Percentiles rank a stretch among this genome's conserved stretches.
Evolutionary conservation across 768 basidiomycete genomes (phyloP).

Genomic region (Lactarius vividus): DNA sequence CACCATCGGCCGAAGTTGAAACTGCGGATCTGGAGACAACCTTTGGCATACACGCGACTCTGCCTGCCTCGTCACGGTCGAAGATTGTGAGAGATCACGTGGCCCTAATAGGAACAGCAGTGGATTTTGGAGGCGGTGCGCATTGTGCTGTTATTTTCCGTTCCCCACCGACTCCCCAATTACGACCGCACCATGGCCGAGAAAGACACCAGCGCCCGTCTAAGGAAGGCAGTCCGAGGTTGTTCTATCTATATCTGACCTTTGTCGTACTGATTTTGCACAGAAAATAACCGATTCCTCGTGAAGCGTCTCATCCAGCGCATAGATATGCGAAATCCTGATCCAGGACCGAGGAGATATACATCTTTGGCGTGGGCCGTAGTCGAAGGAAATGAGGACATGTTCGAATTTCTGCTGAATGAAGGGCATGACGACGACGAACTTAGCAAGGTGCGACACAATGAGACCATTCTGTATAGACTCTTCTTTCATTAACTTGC

Average conservation of each 20-base stretch:
- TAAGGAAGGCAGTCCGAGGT: conserved; percentile 83
- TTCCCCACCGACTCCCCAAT: conserved; percentile 28
- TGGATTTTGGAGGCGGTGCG: conserved; percentile 19
- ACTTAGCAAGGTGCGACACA: conserved; percentile 72
- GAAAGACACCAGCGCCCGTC: conserved; percentile 71
- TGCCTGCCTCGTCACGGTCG: background rate
- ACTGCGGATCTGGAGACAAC: conserved; percentile 87
- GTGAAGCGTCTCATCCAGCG: conserved; percentile 84
- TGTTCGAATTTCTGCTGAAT: conserved; percentile 84
- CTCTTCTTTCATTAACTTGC: conserved; percentile 7
- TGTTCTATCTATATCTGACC: conserved; percentile 14
- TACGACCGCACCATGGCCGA: conserved; percentile 61
- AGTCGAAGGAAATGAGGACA: conserved; percentile 83
- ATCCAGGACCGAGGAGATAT: conserved; percentile 67
- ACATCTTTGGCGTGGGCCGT: conserved; percentile 94
- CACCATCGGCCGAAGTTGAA: conserved; percentile 85
- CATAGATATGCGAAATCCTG: conserved; percentile 90
- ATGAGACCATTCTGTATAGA: background rate
- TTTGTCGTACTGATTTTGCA: conserved; percentile 1
- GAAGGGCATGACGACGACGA: conserved; percentile 93
- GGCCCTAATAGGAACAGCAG: conserved; percentile 9
- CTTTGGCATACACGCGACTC: conserved; percentile 66
- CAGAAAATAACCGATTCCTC: conserved; percentile 94
- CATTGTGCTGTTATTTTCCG: conserved; percentile 27
- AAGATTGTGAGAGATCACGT: conserved; percentile 13